Percentiles rank a stretch among this genome's conserved stretches.
Evolutionary conservation across 2,329 filamentous ascomycete species (phyloP).

Genomic region (Phialocephala subalpina): DNA sequence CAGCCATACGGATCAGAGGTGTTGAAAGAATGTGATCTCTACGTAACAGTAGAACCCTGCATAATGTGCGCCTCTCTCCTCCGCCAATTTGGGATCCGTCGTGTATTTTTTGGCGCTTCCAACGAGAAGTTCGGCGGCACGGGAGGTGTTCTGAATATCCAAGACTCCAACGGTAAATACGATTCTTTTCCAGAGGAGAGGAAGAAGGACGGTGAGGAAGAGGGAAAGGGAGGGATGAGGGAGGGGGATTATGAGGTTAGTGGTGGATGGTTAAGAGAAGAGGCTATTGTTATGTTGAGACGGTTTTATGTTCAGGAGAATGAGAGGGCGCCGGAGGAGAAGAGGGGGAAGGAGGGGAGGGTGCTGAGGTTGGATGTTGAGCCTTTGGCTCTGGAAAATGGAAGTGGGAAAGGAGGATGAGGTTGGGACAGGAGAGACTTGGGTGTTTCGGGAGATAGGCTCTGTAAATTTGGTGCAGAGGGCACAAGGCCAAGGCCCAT

Average conservation of each 20-base stretch:
- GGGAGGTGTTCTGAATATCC: slow-evolving; percentile 89
- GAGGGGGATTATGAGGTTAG: slow-evolving; percentile 82
- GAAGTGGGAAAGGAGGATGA: slow-evolving; percentile 7
- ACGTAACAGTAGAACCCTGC: slow-evolving; percentile 97
- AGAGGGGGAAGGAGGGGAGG: slow-evolving; percentile 42
- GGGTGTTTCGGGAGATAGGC: neutral
- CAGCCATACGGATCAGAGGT: slow-evolving; percentile 66
- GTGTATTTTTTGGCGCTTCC: slow-evolving; percentile 92
- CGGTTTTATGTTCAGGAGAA: slow-evolving; percentile 99
- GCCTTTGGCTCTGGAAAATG: slow-evolving; percentile 31
- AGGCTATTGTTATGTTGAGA: slow-evolving; percentile 90
- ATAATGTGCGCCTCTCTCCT: slow-evolving; percentile 98
- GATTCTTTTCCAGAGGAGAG: slow-evolving; percentile 61
- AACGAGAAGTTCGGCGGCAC: slow-evolving; percentile 98
- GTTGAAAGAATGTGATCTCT: slow-evolving; percentile 78
- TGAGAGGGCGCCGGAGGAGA: slow-evolving; percentile 64
- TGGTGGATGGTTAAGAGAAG: slow-evolving; percentile 87
- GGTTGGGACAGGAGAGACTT: neutral
- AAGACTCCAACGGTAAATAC: slow-evolving; percentile 49
- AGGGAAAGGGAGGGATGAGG: slow-evolving; percentile 47
- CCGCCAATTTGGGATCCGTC: slow-evolving; percentile 85
- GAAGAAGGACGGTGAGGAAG: slow-evolving; percentile 37
- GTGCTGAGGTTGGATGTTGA: slow-evolving; percentile 45
- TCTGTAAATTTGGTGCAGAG: neutral
- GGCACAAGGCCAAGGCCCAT: too few species aligned